These are phyloP conservation scores for Trichomonascaceae sp. DNA, from an alignment of 1,139 yeast species.

Conservation along the genomic window DNA sequence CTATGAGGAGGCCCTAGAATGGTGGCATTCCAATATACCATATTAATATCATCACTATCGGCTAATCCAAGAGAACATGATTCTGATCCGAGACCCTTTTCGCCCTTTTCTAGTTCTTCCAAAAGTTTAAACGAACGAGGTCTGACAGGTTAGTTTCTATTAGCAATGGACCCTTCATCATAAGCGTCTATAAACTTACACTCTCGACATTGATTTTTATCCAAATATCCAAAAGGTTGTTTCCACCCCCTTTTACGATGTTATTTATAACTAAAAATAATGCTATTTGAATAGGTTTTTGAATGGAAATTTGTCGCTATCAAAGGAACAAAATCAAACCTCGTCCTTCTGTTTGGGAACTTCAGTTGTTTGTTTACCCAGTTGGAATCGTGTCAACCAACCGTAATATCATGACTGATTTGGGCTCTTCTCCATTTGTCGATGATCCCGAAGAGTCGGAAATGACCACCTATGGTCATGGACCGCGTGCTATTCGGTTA, in stretches of 20 bases:
- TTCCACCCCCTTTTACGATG: neutral
- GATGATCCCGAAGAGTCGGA: slow-evolving; percentile 11
- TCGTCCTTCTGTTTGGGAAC: too few relatives aligned
- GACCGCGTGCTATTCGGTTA: neutral
- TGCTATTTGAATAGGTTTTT: neutral
- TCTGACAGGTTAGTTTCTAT: slow-evolving; percentile 1
- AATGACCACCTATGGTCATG: neutral
- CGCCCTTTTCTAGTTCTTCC: slow-evolving; percentile 97
- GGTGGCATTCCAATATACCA: slow-evolving; percentile 95
- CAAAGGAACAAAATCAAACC: neutral
- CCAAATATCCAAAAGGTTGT: neutral
- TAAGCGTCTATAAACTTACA: neutral
- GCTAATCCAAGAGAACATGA: slow-evolving; percentile 91
- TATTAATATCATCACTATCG: slow-evolving; percentile 81
- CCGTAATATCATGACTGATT: slow-evolving; percentile 4
- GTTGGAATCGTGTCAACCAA: neutral
- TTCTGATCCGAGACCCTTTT: slow-evolving; percentile 95
- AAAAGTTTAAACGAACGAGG: slow-evolving; percentile 78
- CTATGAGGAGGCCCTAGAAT: slow-evolving; percentile 97
- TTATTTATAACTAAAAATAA: neutral
- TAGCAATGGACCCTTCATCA: neutral
- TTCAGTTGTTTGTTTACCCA: neutral
- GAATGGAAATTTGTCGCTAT: neutral
- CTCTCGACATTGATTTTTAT: neutral
- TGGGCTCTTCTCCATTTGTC: slow-evolving; percentile 15